phyloP scores from a whole-genome alignment of 768 basidiomycete species.

The Hydnomerulius pinastri region DNA sequence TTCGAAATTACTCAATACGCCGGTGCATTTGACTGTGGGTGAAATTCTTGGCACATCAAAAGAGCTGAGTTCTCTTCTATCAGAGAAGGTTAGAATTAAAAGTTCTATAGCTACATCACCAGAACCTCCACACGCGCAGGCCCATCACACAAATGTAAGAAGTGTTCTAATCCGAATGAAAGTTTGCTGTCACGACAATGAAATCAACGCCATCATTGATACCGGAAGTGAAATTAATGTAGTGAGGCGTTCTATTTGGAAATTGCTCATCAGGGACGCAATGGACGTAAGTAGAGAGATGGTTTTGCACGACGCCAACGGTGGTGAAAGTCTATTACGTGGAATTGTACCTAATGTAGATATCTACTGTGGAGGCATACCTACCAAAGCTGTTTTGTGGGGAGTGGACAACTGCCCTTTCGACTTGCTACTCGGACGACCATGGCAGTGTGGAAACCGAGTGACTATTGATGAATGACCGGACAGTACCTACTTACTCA shows the following conservation, averaged over 20 bases:
- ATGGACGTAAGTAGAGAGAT: conserved; percentile 17
- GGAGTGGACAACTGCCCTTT: conserved; percentile 21
- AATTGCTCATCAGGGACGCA: neutral
- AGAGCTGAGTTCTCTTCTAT: neutral
- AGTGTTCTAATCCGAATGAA: neutral
- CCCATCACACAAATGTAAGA: neutral
- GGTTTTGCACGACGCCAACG: conserved; percentile 32
- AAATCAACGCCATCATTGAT: conserved; percentile 25
- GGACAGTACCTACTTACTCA: conserved; percentile 29
- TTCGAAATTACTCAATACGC: neutral
- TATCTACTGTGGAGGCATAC: conserved; percentile 22
- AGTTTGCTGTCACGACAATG: conserved; percentile 7
- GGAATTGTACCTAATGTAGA: conserved; percentile 23
- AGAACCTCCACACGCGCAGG: neutral
- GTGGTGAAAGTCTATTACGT: conserved; percentile 18
- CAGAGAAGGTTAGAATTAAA: neutral
- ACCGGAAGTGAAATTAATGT: conserved; percentile 33
- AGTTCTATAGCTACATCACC: neutral
- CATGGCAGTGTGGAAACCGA: conserved; percentile 27
- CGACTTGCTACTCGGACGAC: conserved; percentile 20
- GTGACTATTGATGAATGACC: conserved; percentile 26
- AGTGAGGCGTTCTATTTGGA: conserved; percentile 9
- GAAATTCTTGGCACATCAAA: conserved; percentile 1
- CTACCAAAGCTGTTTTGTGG: conserved; percentile 21
- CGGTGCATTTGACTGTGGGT: neutral